Conservation (phyloP, 139 green algal genomes). For the Yamagishiella unicocca region DNA sequence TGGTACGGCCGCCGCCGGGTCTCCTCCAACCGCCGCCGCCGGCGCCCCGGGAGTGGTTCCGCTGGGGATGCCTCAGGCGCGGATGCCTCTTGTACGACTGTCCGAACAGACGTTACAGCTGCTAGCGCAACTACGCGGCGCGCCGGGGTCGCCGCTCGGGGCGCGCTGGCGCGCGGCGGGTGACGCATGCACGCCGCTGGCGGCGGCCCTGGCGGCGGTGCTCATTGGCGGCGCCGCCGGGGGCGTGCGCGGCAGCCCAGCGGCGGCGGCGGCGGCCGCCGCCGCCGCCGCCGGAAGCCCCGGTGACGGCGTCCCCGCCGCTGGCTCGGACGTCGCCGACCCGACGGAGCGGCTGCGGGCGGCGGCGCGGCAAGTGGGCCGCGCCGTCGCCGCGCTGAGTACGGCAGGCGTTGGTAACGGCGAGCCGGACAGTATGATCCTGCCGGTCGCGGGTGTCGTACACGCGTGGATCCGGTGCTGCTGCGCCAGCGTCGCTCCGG, state of each 20-base stretch:
- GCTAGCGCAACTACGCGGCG: neutral
- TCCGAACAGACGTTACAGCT: slow-evolving; percentile 1
- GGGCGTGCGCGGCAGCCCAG: neutral
- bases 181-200: slow-evolving; percentile 14
- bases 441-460: neutral
- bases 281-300: neutral
- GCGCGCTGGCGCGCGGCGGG: neutral
- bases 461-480: slow-evolving; percentile 16
- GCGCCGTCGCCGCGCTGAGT: neutral
- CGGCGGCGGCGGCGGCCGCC: neutral
- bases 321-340: neutral
- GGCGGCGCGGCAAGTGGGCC: neutral
- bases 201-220: slow-evolving; percentile 4
- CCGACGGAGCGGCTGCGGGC: neutral
- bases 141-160: neutral
- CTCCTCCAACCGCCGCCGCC: neutral
- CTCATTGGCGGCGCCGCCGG: neutral
- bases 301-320: neutral
- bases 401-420: neutral
- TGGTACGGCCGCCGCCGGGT: neutral
- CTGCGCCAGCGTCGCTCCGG: neutral
- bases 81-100: neutral
- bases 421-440: neutral
- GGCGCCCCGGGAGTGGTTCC: neutral
- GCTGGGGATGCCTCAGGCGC: slow-evolving; percentile 25